These are phyloP conservation scores for Hypomyces perniciosus DNA, from an alignment of 2,329 filamentous ascomycete genomes.

Conservation along the genomic window DNA sequence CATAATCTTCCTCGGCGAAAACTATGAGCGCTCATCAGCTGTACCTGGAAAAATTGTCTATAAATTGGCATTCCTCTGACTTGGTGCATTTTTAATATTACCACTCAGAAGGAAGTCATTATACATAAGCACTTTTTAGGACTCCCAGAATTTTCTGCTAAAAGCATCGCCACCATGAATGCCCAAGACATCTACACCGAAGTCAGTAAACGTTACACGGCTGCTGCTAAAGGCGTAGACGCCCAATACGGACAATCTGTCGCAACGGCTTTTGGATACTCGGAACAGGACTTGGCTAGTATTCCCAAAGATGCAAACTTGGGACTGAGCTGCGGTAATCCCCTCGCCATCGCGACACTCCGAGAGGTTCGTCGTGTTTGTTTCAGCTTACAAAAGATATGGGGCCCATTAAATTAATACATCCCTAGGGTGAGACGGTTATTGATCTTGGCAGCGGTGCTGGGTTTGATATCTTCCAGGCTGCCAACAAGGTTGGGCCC, in stretches of 20 bases:
- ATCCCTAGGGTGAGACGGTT: slow-evolving; percentile 46
- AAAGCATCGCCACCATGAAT: slow-evolving; percentile 17
- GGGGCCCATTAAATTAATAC: not conserved
- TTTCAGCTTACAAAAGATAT: not conserved
- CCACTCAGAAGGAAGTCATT: no score
- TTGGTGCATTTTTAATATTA: not conserved
- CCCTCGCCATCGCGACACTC: slow-evolving; percentile 42
- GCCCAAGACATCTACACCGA: slow-evolving; percentile 28
- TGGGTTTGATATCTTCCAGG: slow-evolving; percentile 53
- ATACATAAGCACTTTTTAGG: no score
- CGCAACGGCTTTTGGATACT: slow-evolving; percentile 49
- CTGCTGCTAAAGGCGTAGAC: slow-evolving; percentile 22
- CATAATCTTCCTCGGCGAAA: no score
- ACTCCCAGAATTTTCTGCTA: no score
- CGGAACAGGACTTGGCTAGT: slow-evolving; percentile 38
- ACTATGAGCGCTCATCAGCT: no score
- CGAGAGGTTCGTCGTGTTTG: slow-evolving; percentile 29
- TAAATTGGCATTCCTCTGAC: not conserved
- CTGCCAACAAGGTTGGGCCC: slow-evolving; percentile 42
- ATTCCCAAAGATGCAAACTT: slow-evolving; percentile 45
- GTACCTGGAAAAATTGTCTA: no score
- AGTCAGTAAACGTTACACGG: slow-evolving; percentile 31
- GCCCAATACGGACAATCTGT: slow-evolving; percentile 33
- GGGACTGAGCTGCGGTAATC: slow-evolving; percentile 50
- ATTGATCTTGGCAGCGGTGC: slow-evolving; percentile 53